Conservation (phyloP, 2,329 filamentous ascomycete species). For the Pochonia chlamydosporia region DNA sequence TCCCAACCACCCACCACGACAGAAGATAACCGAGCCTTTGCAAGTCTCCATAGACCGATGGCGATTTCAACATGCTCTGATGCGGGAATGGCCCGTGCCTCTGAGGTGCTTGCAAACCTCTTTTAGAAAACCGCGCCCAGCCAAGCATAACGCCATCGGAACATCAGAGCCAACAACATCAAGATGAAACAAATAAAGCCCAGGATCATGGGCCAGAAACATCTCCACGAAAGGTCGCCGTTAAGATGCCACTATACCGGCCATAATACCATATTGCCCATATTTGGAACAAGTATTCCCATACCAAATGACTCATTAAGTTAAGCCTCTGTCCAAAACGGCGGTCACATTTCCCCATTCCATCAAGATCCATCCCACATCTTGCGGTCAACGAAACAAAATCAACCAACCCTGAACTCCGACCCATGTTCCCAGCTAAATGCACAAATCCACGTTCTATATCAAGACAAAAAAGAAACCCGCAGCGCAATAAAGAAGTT, state of each 20-base stretch:
- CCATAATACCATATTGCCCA: no score
- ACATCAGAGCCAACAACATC: neutral
- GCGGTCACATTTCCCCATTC: neutral
- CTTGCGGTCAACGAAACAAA: neutral
- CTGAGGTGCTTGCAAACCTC: no score
- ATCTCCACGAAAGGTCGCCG: neutral
- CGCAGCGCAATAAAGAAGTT: neutral
- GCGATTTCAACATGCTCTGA: no score
- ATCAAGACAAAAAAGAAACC: neutral
- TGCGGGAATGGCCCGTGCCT: neutral
- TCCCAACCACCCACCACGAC: no score
- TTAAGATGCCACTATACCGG: no score
- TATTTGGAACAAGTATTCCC: neutral
- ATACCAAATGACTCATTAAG: neutral
- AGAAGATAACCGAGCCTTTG: no score
- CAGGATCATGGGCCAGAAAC: neutral
- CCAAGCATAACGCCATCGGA: neutral
- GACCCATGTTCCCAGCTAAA: neutral
- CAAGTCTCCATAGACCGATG: no score
- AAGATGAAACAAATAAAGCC: neutral
- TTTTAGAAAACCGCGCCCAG: neutral
- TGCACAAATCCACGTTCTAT: neutral
- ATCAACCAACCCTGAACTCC: neutral
- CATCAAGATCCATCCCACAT: no score
- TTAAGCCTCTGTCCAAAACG: neutral